These are phyloP conservation scores for Alternaria postmessia DNA, from an alignment of 2,329 filamentous ascomycete genomes.

Conservation along the genomic window DNA sequence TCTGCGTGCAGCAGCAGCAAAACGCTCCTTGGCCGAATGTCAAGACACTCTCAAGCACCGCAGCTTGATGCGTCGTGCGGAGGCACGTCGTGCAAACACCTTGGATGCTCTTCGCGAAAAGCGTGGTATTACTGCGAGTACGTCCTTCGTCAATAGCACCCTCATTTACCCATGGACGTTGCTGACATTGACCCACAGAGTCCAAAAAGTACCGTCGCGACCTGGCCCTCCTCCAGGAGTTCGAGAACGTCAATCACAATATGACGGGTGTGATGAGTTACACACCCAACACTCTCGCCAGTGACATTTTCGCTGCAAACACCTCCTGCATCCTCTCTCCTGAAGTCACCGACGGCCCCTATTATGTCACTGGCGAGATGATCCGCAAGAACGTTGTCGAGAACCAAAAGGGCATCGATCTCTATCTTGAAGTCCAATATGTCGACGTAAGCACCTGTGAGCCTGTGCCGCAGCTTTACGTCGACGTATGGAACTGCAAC, in stretches of 20 bases:
- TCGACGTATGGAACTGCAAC: not conserved
- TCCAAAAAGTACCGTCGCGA: conserved; percentile 38
- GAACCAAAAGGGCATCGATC: not conserved
- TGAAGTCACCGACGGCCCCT: conserved; percentile 27
- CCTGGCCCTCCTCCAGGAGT: conserved; percentile 40
- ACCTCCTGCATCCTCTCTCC: conserved; percentile 37
- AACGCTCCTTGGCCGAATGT: conserved; percentile 25
- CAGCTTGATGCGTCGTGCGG: conserved; percentile 28
- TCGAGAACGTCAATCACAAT: conserved; percentile 42
- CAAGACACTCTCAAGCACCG: conserved; percentile 28
- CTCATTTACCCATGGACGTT: too few relatives aligned
- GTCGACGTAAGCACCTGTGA: not conserved
- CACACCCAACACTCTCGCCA: conserved; percentile 19
- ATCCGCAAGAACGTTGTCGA: not conserved
- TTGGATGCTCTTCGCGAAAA: conserved; percentile 32
- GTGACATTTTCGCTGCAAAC: conserved; percentile 32
- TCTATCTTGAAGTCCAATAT: not conserved
- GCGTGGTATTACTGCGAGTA: conserved; percentile 34
- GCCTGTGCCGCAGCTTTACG: not conserved
- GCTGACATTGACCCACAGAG: not conserved
- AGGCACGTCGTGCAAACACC: conserved; percentile 29
- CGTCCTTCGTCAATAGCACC: not conserved
- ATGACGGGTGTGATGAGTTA: conserved; percentile 22
- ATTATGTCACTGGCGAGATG: not conserved
- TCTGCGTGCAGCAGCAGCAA: conserved; percentile 9